phyloP scores from a whole-genome alignment of 148 eudicot genomes.

The Rhododendron ovatum region DNA sequence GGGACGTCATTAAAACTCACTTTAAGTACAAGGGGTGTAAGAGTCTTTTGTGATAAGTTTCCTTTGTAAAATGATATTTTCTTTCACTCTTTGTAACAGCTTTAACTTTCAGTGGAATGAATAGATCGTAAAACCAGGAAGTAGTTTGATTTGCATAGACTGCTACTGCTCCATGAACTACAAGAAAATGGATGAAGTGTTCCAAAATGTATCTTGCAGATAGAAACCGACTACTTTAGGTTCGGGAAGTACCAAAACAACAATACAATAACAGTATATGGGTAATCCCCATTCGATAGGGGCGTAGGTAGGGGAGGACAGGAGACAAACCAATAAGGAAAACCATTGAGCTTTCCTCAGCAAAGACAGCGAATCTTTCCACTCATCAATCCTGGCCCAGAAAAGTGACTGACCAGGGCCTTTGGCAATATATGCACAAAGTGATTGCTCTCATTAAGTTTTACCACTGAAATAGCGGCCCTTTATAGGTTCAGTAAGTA shows the following conservation, averaged over 20 bases:
- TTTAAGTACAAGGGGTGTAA: neutral
- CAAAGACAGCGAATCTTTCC: no score
- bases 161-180: neutral
- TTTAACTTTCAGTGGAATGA: neutral
- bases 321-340: neutral
- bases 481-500: neutral
- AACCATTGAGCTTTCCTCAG: no score
- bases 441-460: neutral
- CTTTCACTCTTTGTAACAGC: neutral
- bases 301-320: neutral
- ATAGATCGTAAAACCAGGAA: neutral
- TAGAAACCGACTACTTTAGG: neutral
- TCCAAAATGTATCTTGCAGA: neutral
- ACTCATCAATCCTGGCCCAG: no score
- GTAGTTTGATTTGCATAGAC: neutral
- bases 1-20: neutral
- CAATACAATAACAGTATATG: no score
- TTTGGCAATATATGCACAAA: neutral
- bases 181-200: neutral
- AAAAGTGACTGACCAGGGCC: neutral
- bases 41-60: neutral
- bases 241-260: neutral
- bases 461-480: neutral
- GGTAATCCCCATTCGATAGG: no score
- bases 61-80: neutral